A percentile compares a stretch with the other conserved stretches of the same genome.
These are phyloP conservation scores for Rhododendron mucronatum DNA, from an alignment of 148 eudicot species.

Conservation along the genomic window DNA sequence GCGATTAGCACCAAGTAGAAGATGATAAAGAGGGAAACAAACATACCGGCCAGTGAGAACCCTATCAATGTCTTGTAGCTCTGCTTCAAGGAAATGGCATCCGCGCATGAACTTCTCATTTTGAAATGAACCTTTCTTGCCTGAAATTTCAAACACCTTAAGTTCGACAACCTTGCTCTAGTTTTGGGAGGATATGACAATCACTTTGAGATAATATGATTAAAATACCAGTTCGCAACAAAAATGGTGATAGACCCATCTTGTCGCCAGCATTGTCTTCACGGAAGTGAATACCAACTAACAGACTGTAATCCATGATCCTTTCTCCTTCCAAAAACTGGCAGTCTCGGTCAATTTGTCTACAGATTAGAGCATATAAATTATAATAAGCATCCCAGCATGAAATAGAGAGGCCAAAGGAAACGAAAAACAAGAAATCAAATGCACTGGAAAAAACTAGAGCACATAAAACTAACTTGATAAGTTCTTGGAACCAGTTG, in stretches of 20 bases:
- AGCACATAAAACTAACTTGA: constrained; percentile 55
- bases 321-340: constrained; percentile 86
- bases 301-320: constrained; percentile 97
- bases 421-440: neutral
- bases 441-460: neutral
- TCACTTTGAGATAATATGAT: neutral
- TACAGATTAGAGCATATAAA: constrained; percentile 8
- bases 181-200: neutral
- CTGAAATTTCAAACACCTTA: constrained; percentile 23
- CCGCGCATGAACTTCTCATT: constrained; percentile 90
- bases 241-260: constrained; percentile 73
- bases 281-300: constrained; percentile 91
- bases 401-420: neutral
- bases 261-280: constrained; percentile 69
- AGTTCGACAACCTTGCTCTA: neutral
- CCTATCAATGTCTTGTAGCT: constrained; percentile 83
- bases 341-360: constrained; percentile 92
- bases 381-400: neutral
- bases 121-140: constrained; percentile 69
- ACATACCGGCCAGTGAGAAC: constrained; percentile 76
- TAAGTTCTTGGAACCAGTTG: constrained; percentile 81
- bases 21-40: neutral
- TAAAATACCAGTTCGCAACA: constrained; percentile 42
- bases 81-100: constrained; percentile 88
- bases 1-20: neutral